A percentile compares a stretch with the other conserved stretches of the same genome.
These are phyloP conservation scores for Globisporangium spinosum DNA, from an alignment of 352 stramenopile species.

Conservation along the genomic window DNA sequence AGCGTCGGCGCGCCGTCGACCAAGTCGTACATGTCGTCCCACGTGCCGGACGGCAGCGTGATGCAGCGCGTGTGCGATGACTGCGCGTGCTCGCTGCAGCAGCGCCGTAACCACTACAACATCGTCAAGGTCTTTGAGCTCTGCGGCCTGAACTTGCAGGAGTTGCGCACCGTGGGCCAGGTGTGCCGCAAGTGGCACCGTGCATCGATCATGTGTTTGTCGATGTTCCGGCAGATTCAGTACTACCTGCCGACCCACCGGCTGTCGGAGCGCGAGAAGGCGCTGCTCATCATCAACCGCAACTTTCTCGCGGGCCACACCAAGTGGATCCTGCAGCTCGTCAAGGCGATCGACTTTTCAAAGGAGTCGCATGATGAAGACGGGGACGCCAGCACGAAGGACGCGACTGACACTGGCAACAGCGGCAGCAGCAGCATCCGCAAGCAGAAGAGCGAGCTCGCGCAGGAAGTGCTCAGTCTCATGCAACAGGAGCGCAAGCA, in stretches of 20 bases:
- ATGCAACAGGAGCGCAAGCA: conserved; percentile 61
- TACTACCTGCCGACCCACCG: conserved; percentile 82
- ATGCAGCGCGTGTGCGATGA: conserved; percentile 83
- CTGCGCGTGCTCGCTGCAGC: conserved; percentile 71
- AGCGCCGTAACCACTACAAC: conserved; percentile 84
- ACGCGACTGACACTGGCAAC: conserved; percentile 17
- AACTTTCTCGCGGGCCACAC: conserved; percentile 70
- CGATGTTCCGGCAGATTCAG: conserved; percentile 86
- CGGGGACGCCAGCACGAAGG: conserved; percentile 1
- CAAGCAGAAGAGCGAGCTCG: conserved; percentile 19
- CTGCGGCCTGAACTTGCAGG: conserved; percentile 73
- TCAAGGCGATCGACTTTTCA: conserved; percentile 79
- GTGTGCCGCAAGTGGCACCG: conserved; percentile 86
- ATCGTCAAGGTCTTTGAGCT: conserved; percentile 84
- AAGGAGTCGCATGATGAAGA: conserved; percentile 36
- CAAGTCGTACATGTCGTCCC: conserved; percentile 36
- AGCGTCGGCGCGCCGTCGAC: conserved; percentile 20
- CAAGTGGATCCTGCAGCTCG: conserved; percentile 83
- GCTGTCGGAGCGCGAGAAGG: conserved; percentile 66
- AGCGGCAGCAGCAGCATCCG: neutral
- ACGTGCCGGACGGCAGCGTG: conserved; percentile 64
- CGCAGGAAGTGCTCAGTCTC: conserved; percentile 59
- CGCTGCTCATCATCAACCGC: conserved; percentile 78
- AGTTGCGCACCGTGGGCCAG: conserved; percentile 68
- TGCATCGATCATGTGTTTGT: conserved; percentile 86